phyloP scores from a whole-genome alignment of 352 stramenopile genomes.

The Phytophthora idaei region DNA sequence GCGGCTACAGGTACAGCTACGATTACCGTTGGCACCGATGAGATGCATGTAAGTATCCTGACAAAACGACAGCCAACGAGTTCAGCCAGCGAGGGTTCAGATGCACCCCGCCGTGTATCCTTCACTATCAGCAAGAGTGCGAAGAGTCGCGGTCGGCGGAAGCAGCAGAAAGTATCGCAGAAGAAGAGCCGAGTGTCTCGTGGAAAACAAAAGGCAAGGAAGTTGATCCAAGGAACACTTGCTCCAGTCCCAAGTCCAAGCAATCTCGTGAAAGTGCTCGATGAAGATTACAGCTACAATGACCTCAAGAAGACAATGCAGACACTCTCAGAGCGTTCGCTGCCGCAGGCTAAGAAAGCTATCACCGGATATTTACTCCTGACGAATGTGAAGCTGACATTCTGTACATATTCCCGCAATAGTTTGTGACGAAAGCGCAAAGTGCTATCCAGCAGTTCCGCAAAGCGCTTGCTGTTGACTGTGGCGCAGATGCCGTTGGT shows the following conservation, averaged over 20 bases:
- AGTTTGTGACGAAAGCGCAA: conserved; percentile 2
- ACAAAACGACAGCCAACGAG: not conserved
- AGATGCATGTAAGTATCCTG: not conserved
- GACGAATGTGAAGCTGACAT: not conserved
- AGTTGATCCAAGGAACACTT: conserved; percentile 9
- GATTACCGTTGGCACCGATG: too few relatives aligned
- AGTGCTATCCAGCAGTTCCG: conserved; percentile 2
- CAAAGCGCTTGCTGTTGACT: not conserved
- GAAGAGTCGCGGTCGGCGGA: conserved; percentile 10
- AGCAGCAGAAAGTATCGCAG: too few relatives aligned
- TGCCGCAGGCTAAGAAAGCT: not conserved
- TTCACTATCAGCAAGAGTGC: conserved; percentile 11
- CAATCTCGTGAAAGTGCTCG: not conserved
- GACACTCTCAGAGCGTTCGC: not conserved
- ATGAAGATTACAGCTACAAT: conserved; percentile 13
- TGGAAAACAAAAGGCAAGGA: conserved; percentile 5
- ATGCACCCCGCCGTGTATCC: not conserved
- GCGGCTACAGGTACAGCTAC: too few relatives aligned
- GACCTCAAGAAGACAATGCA: not conserved
- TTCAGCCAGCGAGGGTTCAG: not conserved
- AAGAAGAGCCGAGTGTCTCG: conserved; percentile 1
- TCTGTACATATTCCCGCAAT: not conserved
- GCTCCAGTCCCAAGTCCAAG: not conserved
- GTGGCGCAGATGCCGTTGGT: not conserved
- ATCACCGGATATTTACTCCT: not conserved